Base-by-base conservation (phyloP, 495 filamentous ascomycete species). In the Penicillium paradoxum region DNA sequence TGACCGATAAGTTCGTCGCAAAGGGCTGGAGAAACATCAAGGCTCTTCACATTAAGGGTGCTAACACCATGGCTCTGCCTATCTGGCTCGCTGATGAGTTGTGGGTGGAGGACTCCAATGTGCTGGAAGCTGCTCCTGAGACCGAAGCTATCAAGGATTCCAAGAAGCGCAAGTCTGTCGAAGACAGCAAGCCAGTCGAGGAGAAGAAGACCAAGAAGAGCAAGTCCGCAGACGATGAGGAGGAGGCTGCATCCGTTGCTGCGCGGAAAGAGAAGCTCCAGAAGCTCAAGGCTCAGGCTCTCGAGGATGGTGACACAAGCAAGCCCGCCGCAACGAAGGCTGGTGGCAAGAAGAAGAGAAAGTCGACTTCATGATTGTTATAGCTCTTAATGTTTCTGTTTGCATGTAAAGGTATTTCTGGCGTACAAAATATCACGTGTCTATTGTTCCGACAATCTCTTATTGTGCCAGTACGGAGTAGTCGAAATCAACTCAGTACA, bases 1-100 rank as follows among this genome's bases (percentile, higher is more conserved):
- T 97, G 59, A 82, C 85, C 3, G 83, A 87, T 32, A 89, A 87
- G 67, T 87, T 85, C 51, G 79, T 97, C 5, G 79, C 90, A 5
- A 83, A 89, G 59, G 83, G 88, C 50, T 97, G 91, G 91, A 80
- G 81, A 54, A 90, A 88, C 63, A 81, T 97, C 45, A 83, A 85
- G 68, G 79, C 80, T 42, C 66, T 97, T 41, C 90, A 96, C 72
- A 76, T 98, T 71, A 98, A 97, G 77, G 86, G 87, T 6, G 84
- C 88, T 9, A 82, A 85, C 58, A 95, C 90, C 9, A 86, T 82
- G 53, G 89, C 91, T 11, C 74, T 98, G 58, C 93, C 93, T 13
- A 83, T 98, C 54, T 98, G 89, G 87, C 74, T 97, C 62, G 87
- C 93, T 8, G 82, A 85, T 61, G 88, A 97, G 74, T 71, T 98